Evolutionary conservation across 2,329 filamentous ascomycete species (phyloP).

Genomic region (Lojkania enalia): DNA sequence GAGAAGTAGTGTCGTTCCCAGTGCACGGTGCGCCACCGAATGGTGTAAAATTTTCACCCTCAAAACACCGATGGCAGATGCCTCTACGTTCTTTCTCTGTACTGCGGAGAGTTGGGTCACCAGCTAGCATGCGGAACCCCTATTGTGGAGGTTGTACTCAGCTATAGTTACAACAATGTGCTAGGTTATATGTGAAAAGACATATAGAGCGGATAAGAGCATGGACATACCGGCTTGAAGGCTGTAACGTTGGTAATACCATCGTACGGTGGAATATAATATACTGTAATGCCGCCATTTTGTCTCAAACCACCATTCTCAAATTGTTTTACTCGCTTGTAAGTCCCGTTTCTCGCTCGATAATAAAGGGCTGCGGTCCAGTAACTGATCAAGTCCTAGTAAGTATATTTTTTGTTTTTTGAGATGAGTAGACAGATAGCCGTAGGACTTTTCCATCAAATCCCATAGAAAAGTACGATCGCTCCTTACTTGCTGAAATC

Average conservation of each 20-base stretch:
- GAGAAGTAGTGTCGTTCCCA: conserved; percentile 41
- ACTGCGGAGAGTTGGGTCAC: conserved; percentile 25
- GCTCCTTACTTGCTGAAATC: conserved; percentile 5
- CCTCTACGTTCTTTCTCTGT: conserved; percentile 27
- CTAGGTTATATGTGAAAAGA: background rate
- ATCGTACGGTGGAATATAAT: conserved; percentile 38
- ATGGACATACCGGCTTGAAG: conserved; percentile 28
- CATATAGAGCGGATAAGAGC: background rate
- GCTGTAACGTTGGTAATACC: conserved; percentile 40
- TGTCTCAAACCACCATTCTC: conserved; percentile 27
- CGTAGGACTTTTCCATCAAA: too few relatives aligned
- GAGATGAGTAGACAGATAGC: too few relatives aligned
- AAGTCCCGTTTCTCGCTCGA: conserved; percentile 34
- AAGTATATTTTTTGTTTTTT: background rate
- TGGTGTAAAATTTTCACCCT: conserved; percentile 44
- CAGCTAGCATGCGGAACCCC: conserved; percentile 36
- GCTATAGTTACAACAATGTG: too few relatives aligned
- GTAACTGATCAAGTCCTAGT: conserved; percentile 27
- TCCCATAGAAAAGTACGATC: too few relatives aligned
- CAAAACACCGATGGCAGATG: conserved; percentile 50
- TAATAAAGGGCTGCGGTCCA: conserved; percentile 39
- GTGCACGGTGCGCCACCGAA: conserved; percentile 47
- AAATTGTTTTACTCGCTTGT: conserved; percentile 34
- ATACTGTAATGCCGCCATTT: conserved; percentile 35
- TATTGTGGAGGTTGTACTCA: too few relatives aligned